Evolutionary conservation across 2,329 filamentous ascomycete species (phyloP), one percentile per base, ranked within the genome.

Genomic region (Lomentospora prolificans): DNA sequence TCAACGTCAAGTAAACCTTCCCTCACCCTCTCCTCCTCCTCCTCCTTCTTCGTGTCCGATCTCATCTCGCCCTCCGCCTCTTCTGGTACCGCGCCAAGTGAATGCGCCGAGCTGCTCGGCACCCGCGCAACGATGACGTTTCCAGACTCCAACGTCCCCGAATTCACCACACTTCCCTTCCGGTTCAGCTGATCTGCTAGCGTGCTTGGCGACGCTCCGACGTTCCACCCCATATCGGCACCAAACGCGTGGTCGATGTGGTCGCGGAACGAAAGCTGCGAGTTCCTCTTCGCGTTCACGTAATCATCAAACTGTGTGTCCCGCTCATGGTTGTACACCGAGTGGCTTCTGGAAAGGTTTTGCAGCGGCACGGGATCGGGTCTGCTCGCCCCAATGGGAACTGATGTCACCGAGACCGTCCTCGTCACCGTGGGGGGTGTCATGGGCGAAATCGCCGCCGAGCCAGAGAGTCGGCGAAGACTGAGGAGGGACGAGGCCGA

Each of bases 271-370:
- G 48, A 58, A 19, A 59, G 57, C 36, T 31, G 39, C 1, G 66
- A 67, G 55, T 60, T 60, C 9, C 68, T 67, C 7, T 66, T 68
- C 24, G 68, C 67, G 17, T 33, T 33, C 7, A 74, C 61, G 61
- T 74, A 77, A 4, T 72, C 69, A 51, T 77, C 75, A 57, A 76
- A 78, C 55, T 72, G 68, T 3, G 75, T 77, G 55, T 76, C 71
- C 4, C 75, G 69, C 64, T 71, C 66, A 63, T 77, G 74, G 54
- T 66, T 69, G 63, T 77, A 77, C 41, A 67, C 65, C 8, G 36
- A 22, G 3, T 19, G 50, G 27, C 19, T 31, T 12, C 39, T n/a
- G 10, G 5, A 17, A 12, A 27, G 27, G 36, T 25, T 17, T 17
- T 55, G 39, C 27, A 50, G n/a, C n/a, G 53, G 53, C 12, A 50